Conservation (phyloP, 2,329 filamentous ascomycete genomes). For the Ascochyta fabae region DNA sequence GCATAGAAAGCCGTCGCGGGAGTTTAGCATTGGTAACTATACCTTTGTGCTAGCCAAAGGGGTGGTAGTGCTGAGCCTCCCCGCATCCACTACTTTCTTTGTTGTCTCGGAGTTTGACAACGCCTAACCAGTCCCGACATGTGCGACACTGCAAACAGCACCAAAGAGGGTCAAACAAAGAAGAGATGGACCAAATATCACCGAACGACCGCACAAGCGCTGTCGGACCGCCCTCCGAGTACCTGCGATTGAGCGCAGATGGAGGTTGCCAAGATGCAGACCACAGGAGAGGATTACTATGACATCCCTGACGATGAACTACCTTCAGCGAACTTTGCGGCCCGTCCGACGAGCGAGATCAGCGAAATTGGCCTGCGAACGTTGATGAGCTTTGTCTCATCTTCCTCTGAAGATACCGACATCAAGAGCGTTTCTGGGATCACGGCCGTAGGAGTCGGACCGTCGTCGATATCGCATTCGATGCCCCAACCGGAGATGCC, state of each 20-base stretch:
- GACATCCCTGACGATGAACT: conserved; percentile 29
- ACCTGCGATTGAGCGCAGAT: conserved; percentile 7
- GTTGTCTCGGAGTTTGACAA: conserved; percentile 8
- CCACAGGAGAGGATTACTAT: conserved; percentile 26
- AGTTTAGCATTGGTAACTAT: not conserved
- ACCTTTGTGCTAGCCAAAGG: conserved; percentile 8
- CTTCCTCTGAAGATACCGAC: conserved; percentile 8
- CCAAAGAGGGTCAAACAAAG: conserved; percentile 3
- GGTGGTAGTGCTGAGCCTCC: conserved; percentile 9
- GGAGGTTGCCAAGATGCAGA: conserved; percentile 12
- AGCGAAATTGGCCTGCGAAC: conserved; percentile 27
- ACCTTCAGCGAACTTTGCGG: conserved; percentile 34
- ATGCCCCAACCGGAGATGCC: conserved; percentile 11
- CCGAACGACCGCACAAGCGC: conserved; percentile 5
- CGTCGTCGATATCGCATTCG: not conserved
- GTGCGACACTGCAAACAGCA: conserved; percentile 9
- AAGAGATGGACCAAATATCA: conserved; percentile 10
- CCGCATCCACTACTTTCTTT: conserved; percentile 10
- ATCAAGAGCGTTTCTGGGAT: conserved; percentile 22
- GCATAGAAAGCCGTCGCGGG: not conserved
- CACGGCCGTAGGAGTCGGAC: too few species aligned
- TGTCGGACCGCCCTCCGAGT: conserved; percentile 10
- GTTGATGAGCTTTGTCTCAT: conserved; percentile 9
- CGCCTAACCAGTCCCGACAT: conserved; percentile 10
- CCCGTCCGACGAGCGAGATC: conserved; percentile 32